Evolutionary conservation across 2,329 filamentous ascomycete genomes (phyloP).

Genomic region (Monilinia aucupariae): DNA sequence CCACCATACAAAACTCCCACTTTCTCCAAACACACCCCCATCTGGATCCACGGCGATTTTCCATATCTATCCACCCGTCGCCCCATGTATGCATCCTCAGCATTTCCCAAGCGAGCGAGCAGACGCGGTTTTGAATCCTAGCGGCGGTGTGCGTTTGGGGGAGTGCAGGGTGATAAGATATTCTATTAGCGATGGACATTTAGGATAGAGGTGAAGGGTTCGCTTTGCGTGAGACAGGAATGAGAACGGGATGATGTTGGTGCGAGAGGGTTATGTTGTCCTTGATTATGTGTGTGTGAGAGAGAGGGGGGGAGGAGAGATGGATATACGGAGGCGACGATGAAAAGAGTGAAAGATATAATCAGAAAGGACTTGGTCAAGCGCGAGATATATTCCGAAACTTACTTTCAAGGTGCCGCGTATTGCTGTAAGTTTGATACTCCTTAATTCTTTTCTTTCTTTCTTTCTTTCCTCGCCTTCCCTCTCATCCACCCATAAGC

Average conservation of each 20-base stretch:
- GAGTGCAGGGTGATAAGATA: constrained; percentile 77
- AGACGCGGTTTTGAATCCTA: constrained; percentile 76
- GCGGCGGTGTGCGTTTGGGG: constrained; percentile 75
- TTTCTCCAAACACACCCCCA: constrained; percentile 58
- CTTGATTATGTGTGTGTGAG: no score
- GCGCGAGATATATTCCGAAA: constrained; percentile 69
- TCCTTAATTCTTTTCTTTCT: neutral
- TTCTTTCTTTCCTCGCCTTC: neutral
- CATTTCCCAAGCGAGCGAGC: constrained; percentile 65
- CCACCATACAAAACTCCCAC: constrained; percentile 55
- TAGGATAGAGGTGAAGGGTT: constrained; percentile 63
- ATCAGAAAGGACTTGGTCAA: constrained; percentile 63
- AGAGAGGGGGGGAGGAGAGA: constrained; percentile 49
- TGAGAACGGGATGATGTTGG: constrained; percentile 52
- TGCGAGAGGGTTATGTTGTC: constrained; percentile 57
- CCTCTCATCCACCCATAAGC: no score
- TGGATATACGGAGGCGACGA: constrained; percentile 52
- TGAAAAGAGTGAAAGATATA: constrained; percentile 54
- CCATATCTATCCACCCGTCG: constrained; percentile 66
- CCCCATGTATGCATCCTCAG: constrained; percentile 58
- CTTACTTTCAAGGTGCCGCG: constrained; percentile 76
- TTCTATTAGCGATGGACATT: constrained; percentile 42
- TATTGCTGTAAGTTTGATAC: constrained; percentile 59
- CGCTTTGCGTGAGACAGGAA: constrained; percentile 75
- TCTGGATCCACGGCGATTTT: constrained; percentile 83